Conservation (phyloP, 1,284 basidiomycete species). For the Ceratobasidium sp. region DNA sequence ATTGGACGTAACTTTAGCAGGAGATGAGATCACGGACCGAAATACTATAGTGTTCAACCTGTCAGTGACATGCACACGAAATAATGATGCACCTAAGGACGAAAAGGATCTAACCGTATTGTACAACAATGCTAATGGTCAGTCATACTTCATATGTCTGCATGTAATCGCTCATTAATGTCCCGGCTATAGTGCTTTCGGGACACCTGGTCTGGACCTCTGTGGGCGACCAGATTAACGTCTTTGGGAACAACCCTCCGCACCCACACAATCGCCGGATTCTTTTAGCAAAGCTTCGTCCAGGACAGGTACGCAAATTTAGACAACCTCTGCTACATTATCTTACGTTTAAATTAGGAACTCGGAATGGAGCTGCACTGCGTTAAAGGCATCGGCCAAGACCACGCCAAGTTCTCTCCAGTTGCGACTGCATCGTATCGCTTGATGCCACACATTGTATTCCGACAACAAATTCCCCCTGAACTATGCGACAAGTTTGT, state of each 20-base stretch:
- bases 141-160: not conserved
- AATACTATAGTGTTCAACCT: slow-evolving; percentile 95
- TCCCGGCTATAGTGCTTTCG: slow-evolving; percentile 70
- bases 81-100: slow-evolving; percentile 63
- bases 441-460: slow-evolving; percentile 87
- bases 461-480: slow-evolving; percentile 76
- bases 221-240: slow-evolving; percentile 81
- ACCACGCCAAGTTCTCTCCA: slow-evolving; percentile 98
- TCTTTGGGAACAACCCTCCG: slow-evolving; percentile 66
- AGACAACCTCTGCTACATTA: not conserved
- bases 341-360: slow-evolving; percentile 61
- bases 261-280: slow-evolving; percentile 85
- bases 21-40: slow-evolving; percentile 81
- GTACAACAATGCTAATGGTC: slow-evolving; percentile 73
- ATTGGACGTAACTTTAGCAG: slow-evolving; percentile 42
- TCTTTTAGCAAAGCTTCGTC: slow-evolving; percentile 92
- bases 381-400: slow-evolving; percentile 93
- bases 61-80: slow-evolving; percentile 77
- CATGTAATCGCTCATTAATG: not conserved
- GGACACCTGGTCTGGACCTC: slow-evolving; percentile 85
- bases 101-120: slow-evolving; percentile 73
- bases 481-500: slow-evolving; percentile 80
- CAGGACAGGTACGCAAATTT: slow-evolving; percentile 68
- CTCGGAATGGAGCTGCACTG: slow-evolving; percentile 92
- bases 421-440: slow-evolving; percentile 98